Evolutionary conservation across 345 rosid species (phyloP).

Genomic region (Murraya paniculata): DNA sequence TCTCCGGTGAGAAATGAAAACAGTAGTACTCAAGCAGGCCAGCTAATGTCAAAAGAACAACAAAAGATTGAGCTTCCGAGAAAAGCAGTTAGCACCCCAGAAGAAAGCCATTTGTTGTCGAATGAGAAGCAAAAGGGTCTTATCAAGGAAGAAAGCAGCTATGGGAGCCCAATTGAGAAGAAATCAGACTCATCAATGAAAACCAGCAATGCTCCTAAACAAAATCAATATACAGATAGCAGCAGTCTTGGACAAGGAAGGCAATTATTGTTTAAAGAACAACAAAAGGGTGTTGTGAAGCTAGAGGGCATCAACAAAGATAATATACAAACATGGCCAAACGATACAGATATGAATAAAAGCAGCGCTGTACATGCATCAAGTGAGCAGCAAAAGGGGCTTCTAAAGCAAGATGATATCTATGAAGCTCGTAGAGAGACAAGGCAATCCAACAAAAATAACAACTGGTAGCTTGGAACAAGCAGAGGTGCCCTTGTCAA

Average conservation of each 20-base stretch:
- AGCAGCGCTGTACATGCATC: background rate
- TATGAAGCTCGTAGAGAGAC: background rate
- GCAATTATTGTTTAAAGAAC: too few species aligned
- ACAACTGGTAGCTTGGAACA: too few species aligned
- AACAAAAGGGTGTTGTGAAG: background rate
- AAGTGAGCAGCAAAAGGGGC: background rate
- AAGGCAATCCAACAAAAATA: too few species aligned
- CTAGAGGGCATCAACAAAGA: background rate
- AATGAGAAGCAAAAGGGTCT: background rate
- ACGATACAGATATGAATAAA: background rate
- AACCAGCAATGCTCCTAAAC: background rate
- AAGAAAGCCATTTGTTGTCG: background rate
- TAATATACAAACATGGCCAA: background rate
- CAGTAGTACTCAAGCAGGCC: background rate
- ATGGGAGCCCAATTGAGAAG: background rate
- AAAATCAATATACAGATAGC: background rate
- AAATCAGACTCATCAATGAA: background rate
- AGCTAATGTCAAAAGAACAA: background rate
- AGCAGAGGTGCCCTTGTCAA: too few species aligned
- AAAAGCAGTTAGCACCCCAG: background rate
- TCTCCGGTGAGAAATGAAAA: too few species aligned
- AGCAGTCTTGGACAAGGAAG: background rate
- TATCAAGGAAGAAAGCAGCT: background rate
- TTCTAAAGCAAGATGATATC: background rate
- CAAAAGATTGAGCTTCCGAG: background rate